phyloP scores from a whole-genome alignment of 1,139 yeast species.

The Yamadazyma songkhlaensis region DNA sequence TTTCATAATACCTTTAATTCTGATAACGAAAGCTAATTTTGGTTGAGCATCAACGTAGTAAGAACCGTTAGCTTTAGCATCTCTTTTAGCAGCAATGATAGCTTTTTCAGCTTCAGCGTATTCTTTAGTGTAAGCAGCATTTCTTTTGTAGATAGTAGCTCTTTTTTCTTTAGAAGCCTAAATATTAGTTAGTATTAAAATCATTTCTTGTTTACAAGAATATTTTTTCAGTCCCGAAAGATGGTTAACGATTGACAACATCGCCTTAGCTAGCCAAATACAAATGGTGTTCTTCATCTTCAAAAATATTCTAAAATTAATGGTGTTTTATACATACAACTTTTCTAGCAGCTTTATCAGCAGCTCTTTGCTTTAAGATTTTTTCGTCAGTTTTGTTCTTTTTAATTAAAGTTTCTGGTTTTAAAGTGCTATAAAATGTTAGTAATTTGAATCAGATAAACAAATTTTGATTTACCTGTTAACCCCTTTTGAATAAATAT shows the following conservation, averaged over 20 bases:
- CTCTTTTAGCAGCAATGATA: conserved; percentile 88
- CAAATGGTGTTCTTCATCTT: conserved; percentile 63
- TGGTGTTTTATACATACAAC: conserved; percentile 70
- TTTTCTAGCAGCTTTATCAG: conserved; percentile 82
- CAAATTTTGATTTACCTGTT: neutral
- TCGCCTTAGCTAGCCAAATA: conserved; percentile 81
- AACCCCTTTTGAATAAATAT: conserved; percentile 9
- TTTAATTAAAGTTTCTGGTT: conserved; percentile 96
- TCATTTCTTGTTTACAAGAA: conserved; percentile 2
- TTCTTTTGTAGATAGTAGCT: conserved; percentile 93
- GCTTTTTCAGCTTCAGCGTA: conserved; percentile 95
- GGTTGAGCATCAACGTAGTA: conserved; percentile 98
- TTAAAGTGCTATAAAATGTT: conserved; percentile 34
- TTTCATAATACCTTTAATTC: conserved; percentile 99
- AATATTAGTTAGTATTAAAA: conserved; percentile 35
- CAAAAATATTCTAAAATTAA: conserved; percentile 14
- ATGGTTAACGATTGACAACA: conserved; percentile 98
- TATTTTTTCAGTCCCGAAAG: conserved; percentile 94
- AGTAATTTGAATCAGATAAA: conserved; percentile 1
- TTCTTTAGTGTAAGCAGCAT: conserved; percentile 97
- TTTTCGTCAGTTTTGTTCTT: conserved; percentile 90
- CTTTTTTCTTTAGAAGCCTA: conserved; percentile 90
- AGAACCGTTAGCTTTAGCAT: conserved; percentile 94
- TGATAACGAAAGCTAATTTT: conserved; percentile 93
- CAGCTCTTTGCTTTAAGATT: conserved; percentile 83